Evolutionary conservation across 768 basidiomycete species (phyloP).

Genomic region (Boletus rex-veris): DNA sequence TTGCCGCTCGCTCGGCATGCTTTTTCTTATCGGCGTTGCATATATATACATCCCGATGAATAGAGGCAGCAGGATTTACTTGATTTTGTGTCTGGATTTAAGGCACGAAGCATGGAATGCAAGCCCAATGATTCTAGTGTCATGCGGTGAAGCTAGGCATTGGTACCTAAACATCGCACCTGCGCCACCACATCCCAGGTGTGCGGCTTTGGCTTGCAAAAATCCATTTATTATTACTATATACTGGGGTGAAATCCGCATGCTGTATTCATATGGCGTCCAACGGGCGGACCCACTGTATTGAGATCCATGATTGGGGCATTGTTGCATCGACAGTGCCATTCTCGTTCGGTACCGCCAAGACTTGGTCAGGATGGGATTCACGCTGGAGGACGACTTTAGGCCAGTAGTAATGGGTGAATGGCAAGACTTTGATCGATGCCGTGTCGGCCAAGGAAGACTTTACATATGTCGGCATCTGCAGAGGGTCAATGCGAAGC

Average conservation of each 20-base stretch:
- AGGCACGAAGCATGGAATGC: too few relatives aligned
- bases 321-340: constrained; percentile 1
- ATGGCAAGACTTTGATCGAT: constrained; percentile 36
- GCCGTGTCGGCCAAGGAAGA: constrained; percentile 23
- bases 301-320: constrained; percentile 41
- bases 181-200: neutral
- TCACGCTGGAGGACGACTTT: constrained; percentile 34
- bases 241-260: too few relatives aligned
- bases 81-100: too few relatives aligned
- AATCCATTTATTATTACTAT: neutral
- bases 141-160: too few relatives aligned
- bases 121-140: too few relatives aligned
- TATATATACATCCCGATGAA: neutral
- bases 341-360: constrained; percentile 20
- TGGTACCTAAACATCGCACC: too few relatives aligned
- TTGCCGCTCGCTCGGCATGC: neutral
- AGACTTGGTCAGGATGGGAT: constrained; percentile 17
- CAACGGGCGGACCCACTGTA: constrained; percentile 41
- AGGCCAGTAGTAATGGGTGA: constrained; percentile 48
- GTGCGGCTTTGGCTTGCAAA: neutral
- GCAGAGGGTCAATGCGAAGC: constrained; percentile 42
- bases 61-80: too few relatives aligned
- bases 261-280: constrained; percentile 21
- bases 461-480: constrained; percentile 40
- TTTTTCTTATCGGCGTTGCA: neutral